phyloP scores from a whole-genome alignment of 2,329 filamentous ascomycete species.

The Hymenoscyphus linearis region DNA sequence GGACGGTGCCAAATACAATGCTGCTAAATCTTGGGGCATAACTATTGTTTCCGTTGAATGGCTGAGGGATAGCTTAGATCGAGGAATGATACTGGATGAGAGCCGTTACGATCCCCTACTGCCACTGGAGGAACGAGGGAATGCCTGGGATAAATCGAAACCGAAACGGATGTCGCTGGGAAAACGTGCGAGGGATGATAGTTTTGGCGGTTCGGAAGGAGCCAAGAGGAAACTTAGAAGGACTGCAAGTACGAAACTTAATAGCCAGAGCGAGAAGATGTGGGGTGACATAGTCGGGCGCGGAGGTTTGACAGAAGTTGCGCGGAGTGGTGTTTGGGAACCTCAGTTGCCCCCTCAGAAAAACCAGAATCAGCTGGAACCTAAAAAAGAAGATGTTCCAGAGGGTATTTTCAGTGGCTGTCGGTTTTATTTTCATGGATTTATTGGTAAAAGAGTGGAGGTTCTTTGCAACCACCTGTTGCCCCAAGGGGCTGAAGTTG shows the following conservation, averaged over 20 bases:
- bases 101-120: conserved; percentile 73
- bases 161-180: conserved; percentile 43
- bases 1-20: conserved; percentile 83
- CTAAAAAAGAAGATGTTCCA: not conserved
- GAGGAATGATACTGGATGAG: conserved; percentile 90
- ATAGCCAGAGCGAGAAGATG: conserved; percentile 73
- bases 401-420: conserved; percentile 39
- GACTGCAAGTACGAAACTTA: conserved; percentile 79
- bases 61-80: conserved; percentile 74
- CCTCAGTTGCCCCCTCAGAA: conserved; percentile 7
- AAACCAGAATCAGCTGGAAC: not conserved
- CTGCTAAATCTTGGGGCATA: conserved; percentile 78
- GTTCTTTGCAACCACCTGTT: conserved; percentile 33
- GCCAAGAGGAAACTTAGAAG: conserved; percentile 78
- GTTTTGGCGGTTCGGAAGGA: conserved; percentile 42
- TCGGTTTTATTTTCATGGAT: conserved; percentile 38
- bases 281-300: conserved; percentile 81
- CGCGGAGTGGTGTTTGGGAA: conserved; percentile 28
- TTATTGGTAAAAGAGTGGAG: conserved; percentile 35
- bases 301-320: conserved; percentile 28
- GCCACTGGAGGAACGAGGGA: conserved; percentile 65
- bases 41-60: conserved; percentile 77
- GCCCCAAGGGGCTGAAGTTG: conserved; percentile 33
- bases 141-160: conserved; percentile 63
- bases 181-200: conserved; percentile 54